Evolutionary conservation across 2,329 filamentous ascomycete species (phyloP), one percentile per base, ranked within the genome.

Genomic region (Cercospora zeina): DNA sequence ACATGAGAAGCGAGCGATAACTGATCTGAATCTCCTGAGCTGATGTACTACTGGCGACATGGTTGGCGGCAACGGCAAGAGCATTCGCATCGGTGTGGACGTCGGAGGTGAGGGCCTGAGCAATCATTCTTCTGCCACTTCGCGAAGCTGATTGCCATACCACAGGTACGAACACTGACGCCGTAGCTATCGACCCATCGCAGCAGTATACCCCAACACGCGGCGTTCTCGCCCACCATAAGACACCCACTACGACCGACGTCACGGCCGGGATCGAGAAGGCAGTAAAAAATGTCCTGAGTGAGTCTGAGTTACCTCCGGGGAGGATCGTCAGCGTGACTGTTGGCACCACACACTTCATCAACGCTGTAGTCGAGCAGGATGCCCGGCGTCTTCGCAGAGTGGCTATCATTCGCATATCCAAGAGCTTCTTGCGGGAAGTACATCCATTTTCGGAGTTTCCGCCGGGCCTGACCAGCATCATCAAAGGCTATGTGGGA

Each of bases 341-440:
- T 7, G 78, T 83, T 55, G 81, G 81, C 27, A 83, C 81, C 1
- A 84, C 82, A 0, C 79, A 71, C 55, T 74, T 74, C 64, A 72
- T 74, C 61, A 75, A 75, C 51, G 71, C 72, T 9, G 72, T 73
- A 4, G 65, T 73, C 9, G 71, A 74, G 55, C 70, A 71, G 33
- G 72, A 85, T 71, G 74, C 77, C 2, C 75, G 77, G 24, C 77
- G 82, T 13, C 72, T 85, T 5, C 79, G 79, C 10, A 77, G 76
- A 54, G 83, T 85, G 6, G 83, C 82, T 10, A 78, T 85, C 14
- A 69, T 85, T 47, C 78, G 83, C 13, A 65, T 74, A 1, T 73
- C 70, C 3, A 72, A 66, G 42, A 70, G 67, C 47, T 74, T 73
- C 58, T 61, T 73, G 8, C 63, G 71, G 37, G 72, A 74, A 61